Evolutionary conservation across 441 rosid genomes (phyloP).

Genomic region (Populus hybrid): DNA sequence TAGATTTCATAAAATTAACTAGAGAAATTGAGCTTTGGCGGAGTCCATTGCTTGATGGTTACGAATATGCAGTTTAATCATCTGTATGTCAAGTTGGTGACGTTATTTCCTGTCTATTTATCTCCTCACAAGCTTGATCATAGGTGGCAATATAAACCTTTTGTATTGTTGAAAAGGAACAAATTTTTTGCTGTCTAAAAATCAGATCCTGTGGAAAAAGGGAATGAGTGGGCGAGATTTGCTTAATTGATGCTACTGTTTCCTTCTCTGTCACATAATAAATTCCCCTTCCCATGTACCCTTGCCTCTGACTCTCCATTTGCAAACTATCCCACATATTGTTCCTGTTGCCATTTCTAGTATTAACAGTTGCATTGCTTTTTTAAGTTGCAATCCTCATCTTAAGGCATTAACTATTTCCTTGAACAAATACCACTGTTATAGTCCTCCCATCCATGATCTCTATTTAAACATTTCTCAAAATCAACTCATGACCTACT

Average conservation of each 20-base stretch:
- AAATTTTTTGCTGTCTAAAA: background rate
- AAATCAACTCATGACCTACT: slow-evolving; percentile 1
- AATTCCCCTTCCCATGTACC: background rate
- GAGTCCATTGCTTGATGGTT: background rate
- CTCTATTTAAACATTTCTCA: slow-evolving; percentile 3
- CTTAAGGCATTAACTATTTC: background rate
- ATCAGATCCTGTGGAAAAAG: background rate
- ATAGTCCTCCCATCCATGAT: background rate
- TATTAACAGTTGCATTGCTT: background rate
- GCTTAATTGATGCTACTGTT: background rate
- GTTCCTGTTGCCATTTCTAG: background rate
- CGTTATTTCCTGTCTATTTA: background rate
- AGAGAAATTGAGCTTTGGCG: background rate
- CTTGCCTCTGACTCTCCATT: background rate
- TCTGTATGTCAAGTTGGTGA: background rate
- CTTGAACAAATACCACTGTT: background rate
- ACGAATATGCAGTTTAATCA: background rate
- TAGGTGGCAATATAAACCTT: background rate
- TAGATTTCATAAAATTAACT: background rate
- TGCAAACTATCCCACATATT: background rate
- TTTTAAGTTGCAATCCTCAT: background rate
- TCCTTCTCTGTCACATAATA: no score
- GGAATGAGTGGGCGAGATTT: background rate
- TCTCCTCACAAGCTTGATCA: no score
- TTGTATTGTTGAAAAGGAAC: background rate